Evolutionary conservation across 2,329 filamentous ascomycete genomes (phyloP).

Genomic region (Leptographium lundbergii): DNA sequence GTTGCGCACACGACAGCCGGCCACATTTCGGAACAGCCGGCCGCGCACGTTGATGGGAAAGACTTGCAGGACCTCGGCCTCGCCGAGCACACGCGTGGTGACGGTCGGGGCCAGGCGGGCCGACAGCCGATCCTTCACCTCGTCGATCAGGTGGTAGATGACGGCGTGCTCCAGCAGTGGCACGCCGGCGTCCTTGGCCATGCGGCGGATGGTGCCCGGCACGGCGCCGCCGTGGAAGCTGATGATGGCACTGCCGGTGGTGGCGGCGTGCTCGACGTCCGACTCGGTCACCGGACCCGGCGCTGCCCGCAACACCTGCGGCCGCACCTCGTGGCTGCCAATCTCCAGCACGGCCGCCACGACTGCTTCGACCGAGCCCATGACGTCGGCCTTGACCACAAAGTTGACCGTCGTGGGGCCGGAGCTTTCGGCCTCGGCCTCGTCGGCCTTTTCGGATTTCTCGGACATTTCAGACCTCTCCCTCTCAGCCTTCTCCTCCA

Average conservation of each 20-base stretch:
- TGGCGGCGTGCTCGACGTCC: conserved; percentile 77
- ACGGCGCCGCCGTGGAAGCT: conserved; percentile 73
- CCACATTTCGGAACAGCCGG: conserved; percentile 59
- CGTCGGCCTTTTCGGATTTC: background rate
- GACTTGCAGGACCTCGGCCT: conserved; percentile 72
- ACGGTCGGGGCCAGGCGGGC: conserved; percentile 56
- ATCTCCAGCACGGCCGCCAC: conserved; percentile 62
- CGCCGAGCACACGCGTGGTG: conserved; percentile 62
- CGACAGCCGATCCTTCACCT: conserved; percentile 55
- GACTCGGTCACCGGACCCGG: conserved; percentile 74
- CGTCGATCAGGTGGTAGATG: conserved; percentile 70
- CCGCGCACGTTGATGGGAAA: conserved; percentile 77
- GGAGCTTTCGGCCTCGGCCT: conserved; percentile 10
- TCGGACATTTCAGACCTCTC: background rate
- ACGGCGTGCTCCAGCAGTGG: conserved; percentile 73
- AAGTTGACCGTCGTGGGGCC: conserved; percentile 56
- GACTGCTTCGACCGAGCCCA: conserved; percentile 86
- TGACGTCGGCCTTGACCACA: conserved; percentile 84
- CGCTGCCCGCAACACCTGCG: conserved; percentile 62
- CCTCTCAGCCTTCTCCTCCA: conserved; percentile 27
- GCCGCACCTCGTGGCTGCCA: conserved; percentile 71
- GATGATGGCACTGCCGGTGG: conserved; percentile 63
- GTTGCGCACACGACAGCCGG: conserved; percentile 78
- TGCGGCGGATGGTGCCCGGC: conserved; percentile 45
- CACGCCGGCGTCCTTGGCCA: conserved; percentile 62